Base-by-base conservation (phyloP, 2,329 filamentous ascomycete species). In the Exophiala xenobiotica region DNA sequence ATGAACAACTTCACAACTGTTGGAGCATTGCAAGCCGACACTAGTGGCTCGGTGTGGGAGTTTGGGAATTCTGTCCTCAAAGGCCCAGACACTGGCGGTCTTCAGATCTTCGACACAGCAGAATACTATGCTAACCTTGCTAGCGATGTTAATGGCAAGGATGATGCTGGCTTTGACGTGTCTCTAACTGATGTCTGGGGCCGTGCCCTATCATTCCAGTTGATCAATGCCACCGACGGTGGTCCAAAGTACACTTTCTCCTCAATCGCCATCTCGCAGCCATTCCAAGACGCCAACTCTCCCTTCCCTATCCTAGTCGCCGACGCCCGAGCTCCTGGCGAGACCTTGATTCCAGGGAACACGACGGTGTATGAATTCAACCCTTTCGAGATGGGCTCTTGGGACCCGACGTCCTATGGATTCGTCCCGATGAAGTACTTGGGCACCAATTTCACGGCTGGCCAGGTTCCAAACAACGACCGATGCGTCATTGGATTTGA, bases 161-260 rank as follows among this genome's bases (percentile, higher is more conserved):
- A 65, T 1, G 68, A 84, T 51, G 85, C 84, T 12, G 81, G 82
- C 0, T 91, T 78, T 64, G 73, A 84, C 39, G 81, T 80, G 3
- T 87, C 88, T 6, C 77, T 96, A 51, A 96, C 91, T 0, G 91
- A 96, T 72, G 90, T 90, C 68, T 95, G 90, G 86, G 88, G 88
- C 22, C 86, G 90, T 51, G 88, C 88, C 40, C 77, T 96, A n/a
- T 85, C 85, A 1, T 95, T 87, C 70, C 90, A 96, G 71, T 79
- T 96, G 41, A 80, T 96, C 65, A 87, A 92, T 65, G 86, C 81
- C 4, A 78, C 77, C 1, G 71, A 87, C 54, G 91, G 90, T 31
- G 90, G 88, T 0, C 82, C 86, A 11, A 77, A 75, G 11, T 90
- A 86, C 64, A 96, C 90, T 3, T 95, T 85, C 73, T 95, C 89